Base-by-base conservation (phyloP, 805 yeast species). In the Cyberlindnera meyerae region DNA sequence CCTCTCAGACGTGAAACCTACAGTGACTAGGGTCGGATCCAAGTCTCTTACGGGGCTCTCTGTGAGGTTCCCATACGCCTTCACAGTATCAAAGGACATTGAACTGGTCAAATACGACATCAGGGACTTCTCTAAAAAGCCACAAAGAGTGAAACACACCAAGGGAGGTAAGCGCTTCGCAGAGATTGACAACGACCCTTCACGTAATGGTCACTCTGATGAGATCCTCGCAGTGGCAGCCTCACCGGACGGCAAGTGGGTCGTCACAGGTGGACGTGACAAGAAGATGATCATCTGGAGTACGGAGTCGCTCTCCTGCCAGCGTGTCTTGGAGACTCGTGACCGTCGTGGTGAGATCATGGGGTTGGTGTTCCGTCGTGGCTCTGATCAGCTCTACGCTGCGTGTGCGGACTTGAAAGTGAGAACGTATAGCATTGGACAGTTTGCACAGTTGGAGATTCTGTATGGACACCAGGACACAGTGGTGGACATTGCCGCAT, bases 381-480 rank as follows among this genome's bases (percentile, higher is more conserved):
- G 75, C 40, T 70, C 90, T 4, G 93, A 83, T 62, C 93, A 87
- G 58, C 66, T 93, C 42, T 93, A 82, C 56, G 97, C 89, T 17
- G 83, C 96, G 2, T 87, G 96, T 62, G 90, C 88, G 2, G 98
- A 93, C 60, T 75, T 88, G 54, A 82, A 89, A 49, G 82, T 93
- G 47, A 76, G 97, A 57, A 84, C 95, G 0, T 93, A 75, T 58
- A 81, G 89, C 45, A 71, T 89, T 41, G 84, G 79, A 51, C 96
- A 88, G 61, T 73, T 82, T 54, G 80, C 96, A 4, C 95, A 87
- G 60, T 70, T 90, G 54, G 98, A 93, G 65, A 81, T 85, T 5
- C 65, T 93, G 31, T 93, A 86, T 57, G 98, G 98, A 3, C 98
- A 93, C 62, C 97, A 93, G 64, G 98, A 93, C 56, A 67, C 75